Conservation (phyloP, 768 basidiomycete genomes). For the Tulasnella sp. region DNA sequence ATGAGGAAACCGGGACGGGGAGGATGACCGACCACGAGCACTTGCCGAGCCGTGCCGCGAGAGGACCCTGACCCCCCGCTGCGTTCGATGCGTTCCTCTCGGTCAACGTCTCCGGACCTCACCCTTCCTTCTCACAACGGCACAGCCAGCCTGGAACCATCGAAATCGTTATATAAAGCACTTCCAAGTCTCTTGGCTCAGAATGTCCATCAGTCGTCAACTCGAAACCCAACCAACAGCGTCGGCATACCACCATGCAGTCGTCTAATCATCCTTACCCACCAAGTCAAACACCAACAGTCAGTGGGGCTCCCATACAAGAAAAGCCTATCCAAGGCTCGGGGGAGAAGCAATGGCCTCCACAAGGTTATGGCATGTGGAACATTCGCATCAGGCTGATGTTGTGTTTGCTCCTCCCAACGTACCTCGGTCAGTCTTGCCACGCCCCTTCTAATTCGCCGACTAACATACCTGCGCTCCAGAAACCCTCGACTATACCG, state of each 20-base stretch:
- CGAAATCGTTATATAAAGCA: not conserved
- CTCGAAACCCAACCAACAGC: too few relatives aligned
- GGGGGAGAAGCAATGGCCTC: not conserved
- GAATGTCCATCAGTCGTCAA: too few relatives aligned
- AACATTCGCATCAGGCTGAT: constrained; percentile 16
- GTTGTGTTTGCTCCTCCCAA: constrained; percentile 22
- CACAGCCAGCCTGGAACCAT: not conserved
- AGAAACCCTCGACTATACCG: constrained; percentile 41
- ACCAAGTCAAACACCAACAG: not conserved
- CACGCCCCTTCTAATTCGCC: not conserved
- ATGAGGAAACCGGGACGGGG: not conserved
- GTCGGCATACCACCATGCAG: too few relatives aligned
- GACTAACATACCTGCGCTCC: not conserved
- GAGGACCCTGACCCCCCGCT: not conserved
- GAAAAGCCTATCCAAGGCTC: not conserved
- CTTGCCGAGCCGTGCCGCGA: not conserved
- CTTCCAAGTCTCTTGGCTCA: not conserved
- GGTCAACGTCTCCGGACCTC: not conserved
- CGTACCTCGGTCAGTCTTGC: constrained; percentile 21
- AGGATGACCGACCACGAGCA: not conserved
- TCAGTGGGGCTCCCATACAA: not conserved
- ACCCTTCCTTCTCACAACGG: not conserved
- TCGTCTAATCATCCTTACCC: too few relatives aligned
- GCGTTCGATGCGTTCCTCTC: constrained; percentile 1
- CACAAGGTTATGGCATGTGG: constrained; percentile 14